Percentiles rank a stretch among this genome's conserved stretches.
Evolutionary conservation across 768 basidiomycete species (phyloP).

Genomic region (Termitomyces sp.): DNA sequence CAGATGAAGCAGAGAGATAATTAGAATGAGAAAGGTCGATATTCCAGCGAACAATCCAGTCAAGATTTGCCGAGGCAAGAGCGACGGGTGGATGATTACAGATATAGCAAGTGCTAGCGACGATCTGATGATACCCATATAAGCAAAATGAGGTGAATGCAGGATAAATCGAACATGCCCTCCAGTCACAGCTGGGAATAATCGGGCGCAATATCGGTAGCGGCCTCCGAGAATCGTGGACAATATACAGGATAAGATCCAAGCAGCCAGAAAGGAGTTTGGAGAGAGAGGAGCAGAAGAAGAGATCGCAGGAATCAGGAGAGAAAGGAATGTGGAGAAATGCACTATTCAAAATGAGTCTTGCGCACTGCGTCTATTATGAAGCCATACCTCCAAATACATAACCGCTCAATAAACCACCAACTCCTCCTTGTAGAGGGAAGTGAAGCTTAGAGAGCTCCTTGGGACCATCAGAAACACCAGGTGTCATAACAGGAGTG

Average conservation of each 20-base stretch:
- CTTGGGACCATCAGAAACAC: constrained; percentile 27
- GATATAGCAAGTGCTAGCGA: constrained; percentile 13
- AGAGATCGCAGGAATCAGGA: constrained; percentile 52
- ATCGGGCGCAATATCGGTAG: constrained; percentile 48
- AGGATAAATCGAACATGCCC: constrained; percentile 36
- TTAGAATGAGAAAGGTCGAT: constrained; percentile 33
- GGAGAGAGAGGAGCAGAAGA: constrained; percentile 39
- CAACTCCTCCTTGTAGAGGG: constrained; percentile 58
- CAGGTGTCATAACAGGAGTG: constrained; percentile 28
- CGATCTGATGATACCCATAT: constrained; percentile 16
- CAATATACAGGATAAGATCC: constrained; percentile 49
- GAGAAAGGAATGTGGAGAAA: constrained; percentile 54
- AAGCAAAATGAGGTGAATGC: not conserved
- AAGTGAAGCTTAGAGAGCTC: constrained; percentile 31
- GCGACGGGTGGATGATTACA: constrained; percentile 21
- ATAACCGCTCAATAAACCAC: constrained; percentile 57
- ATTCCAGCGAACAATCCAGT: constrained; percentile 36
- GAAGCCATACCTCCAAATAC: constrained; percentile 51
- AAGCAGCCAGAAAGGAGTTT: constrained; percentile 55
- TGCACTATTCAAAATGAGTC: constrained; percentile 38
- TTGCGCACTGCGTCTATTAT: not conserved
- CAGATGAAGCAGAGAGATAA: constrained; percentile 45
- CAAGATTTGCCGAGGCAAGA: constrained; percentile 40
- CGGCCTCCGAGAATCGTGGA: constrained; percentile 51
- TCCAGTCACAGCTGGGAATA: constrained; percentile 47